phyloP scores from a whole-genome alignment of 2,329 filamentous ascomycete genomes.

The Cephalotrichum gorgonifer region DNA sequence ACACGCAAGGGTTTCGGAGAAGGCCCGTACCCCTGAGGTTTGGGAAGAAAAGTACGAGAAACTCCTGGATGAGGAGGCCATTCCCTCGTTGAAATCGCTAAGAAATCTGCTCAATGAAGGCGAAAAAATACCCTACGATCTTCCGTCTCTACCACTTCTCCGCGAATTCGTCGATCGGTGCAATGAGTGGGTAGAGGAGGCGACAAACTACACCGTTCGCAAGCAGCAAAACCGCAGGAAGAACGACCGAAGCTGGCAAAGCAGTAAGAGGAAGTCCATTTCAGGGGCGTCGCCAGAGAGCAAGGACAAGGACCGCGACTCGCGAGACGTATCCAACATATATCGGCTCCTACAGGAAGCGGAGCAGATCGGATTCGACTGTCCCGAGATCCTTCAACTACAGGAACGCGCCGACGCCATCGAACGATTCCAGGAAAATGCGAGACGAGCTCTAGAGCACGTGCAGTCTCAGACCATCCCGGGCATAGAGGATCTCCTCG shows the following conservation, averaged over 20 bases:
- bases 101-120: constrained; percentile 81
- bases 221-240: constrained; percentile 97
- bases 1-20: constrained; percentile 72
- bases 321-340: constrained; percentile 83
- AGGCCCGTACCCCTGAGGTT: constrained; percentile 71
- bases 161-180: constrained; percentile 89
- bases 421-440: constrained; percentile 71
- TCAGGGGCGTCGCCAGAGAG: constrained; percentile 47
- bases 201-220: constrained; percentile 88
- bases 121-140: constrained; percentile 87
- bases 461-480: constrained; percentile 52
- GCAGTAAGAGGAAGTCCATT: constrained; percentile 60
- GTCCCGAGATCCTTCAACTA: constrained; percentile 77
- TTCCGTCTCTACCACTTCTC: constrained; percentile 72
- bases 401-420: constrained; percentile 80
- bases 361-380: constrained; percentile 83
- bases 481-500: constrained; percentile 83
- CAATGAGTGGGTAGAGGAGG: constrained; percentile 96
- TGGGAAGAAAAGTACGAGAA: constrained; percentile 90
- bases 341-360: constrained; percentile 74
- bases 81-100: constrained; percentile 76
- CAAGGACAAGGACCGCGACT: constrained; percentile 63
- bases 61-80: constrained; percentile 71
- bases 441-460: constrained; percentile 59
- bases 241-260: constrained; percentile 79